Percentiles rank a stretch among this genome's conserved stretches.
Evolutionary conservation across 2,329 filamentous ascomycete genomes (phyloP).

Genomic region (Botryotinia calthae): DNA sequence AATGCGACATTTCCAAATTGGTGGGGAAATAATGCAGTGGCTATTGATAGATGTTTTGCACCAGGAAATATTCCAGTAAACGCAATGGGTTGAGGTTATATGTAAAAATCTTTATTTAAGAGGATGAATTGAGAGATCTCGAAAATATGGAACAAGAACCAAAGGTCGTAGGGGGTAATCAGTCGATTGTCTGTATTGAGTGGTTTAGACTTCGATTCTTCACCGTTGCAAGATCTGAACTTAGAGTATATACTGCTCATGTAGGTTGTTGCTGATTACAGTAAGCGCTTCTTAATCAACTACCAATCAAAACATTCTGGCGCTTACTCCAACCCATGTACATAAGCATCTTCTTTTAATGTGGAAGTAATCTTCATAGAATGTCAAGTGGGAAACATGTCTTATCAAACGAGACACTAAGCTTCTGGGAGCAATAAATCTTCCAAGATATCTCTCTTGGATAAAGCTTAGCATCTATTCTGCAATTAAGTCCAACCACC

Average conservation of each 20-base stretch:
- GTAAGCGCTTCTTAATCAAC: not conserved
- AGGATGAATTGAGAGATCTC: not conserved
- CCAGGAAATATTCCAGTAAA: conserved; percentile 19
- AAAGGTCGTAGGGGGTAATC: not conserved
- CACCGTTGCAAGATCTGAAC: not conserved
- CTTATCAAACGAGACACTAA: not conserved
- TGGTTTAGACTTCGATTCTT: not conserved
- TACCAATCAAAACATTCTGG: not conserved
- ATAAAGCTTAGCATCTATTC: not conserved
- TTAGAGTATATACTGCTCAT: not conserved
- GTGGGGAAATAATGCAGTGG: conserved; percentile 35
- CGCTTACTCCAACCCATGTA: not conserved
- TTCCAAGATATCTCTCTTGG: not conserved
- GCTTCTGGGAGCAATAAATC: not conserved
- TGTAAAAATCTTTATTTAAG: not conserved
- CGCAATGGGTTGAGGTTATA: not conserved
- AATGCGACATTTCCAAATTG: conserved; percentile 34
- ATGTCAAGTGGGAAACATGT: not conserved
- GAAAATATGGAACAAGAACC: not conserved
- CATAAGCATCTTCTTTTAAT: not conserved
- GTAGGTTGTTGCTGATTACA: not conserved
- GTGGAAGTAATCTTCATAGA: no score
- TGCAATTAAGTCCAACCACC: not conserved
- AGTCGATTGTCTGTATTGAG: not conserved
- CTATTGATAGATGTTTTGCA: conserved; percentile 35